phyloP scores from a whole-genome alignment of 768 basidiomycete species.

The Boletus edulis region DNA sequence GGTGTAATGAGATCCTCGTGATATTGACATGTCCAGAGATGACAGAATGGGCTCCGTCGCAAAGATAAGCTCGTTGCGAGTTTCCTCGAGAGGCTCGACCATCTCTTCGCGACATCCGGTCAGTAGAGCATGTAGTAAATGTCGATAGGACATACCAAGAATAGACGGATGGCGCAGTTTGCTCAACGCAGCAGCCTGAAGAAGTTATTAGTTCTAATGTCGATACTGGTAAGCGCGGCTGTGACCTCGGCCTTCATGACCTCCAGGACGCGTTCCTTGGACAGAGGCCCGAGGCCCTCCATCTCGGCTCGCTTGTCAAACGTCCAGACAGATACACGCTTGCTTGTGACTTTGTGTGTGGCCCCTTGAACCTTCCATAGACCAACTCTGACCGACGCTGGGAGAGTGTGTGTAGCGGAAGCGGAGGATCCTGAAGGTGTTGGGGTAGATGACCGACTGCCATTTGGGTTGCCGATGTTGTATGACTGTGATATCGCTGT shows the following conservation, averaged over 20 bases:
- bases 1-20: constrained; percentile 53
- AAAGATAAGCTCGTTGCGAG: constrained; percentile 83
- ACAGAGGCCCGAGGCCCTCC: constrained; percentile 62
- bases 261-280: constrained; percentile 75
- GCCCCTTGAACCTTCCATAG: constrained; percentile 89
- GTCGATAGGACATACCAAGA: constrained; percentile 52
- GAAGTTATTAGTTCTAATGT: constrained; percentile 6
- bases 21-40: constrained; percentile 75
- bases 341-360: constrained; percentile 83
- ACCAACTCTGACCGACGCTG: constrained; percentile 60
- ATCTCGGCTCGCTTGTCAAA: constrained; percentile 83
- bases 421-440: constrained; percentile 31
- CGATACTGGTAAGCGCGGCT: constrained; percentile 15
- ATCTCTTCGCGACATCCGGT: constrained; percentile 57
- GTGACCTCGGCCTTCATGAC: constrained; percentile 86
- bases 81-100: constrained; percentile 96
- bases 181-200: constrained; percentile 77
- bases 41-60: constrained; percentile 90
- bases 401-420: constrained; percentile 36
- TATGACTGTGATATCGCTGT: constrained; percentile 83
- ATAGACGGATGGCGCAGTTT: constrained; percentile 91
- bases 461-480: constrained; percentile 48
- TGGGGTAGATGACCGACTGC: constrained; percentile 38
- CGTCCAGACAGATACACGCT: constrained; percentile 90
- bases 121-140: background rate